Base-by-base conservation (phyloP, 2,329 filamentous ascomycete genomes). In the Sporothrix curviconia region DNA sequence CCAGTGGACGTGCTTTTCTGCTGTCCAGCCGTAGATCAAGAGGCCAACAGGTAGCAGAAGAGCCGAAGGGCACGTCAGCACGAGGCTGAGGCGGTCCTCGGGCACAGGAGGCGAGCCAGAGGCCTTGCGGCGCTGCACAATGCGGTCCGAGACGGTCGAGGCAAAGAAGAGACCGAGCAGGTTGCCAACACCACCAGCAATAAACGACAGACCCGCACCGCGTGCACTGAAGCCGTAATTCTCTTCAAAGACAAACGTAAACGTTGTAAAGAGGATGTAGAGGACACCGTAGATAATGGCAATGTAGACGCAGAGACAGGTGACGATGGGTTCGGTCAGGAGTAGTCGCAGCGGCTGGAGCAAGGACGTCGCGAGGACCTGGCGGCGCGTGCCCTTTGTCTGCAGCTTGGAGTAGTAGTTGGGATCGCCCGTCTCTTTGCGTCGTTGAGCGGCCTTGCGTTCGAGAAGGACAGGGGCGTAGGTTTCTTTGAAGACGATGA, bases 11-110 rank as follows among this genome's bases (percentile, higher is more conserved):
- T 66, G 63, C 7, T 74, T 68, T 7, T 80, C 63, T 0, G 74
- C 70, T 0, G 75, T 74, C 78, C 78, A 82, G 8, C 78, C 78
- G 62, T 80, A 81, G 66, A 72, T 71, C 64, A 81, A 80, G 30
- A 81, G 67, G 1, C 74, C 74, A 15, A 75, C 63, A 0, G 77
- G 78, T 1, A 85, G 75, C n/a, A 81, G 59, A 2, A 77, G 49
- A 2, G 77, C 77, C 3, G 77, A 78, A 2, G 25, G 36, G 7
- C 30, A 71, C 12, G 74, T 68, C 3, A 78, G 70, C 37, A 83
- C 72, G 0, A 77, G 73, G 0, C 75, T 74, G 0, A 63, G 52
- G 37, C 60, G 58, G 56, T 64, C 62, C 39, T 65, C 64, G 4
- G 66, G 66, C 46, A 46, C 34, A 55, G 46, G 51, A 24, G 2